Base-by-base conservation (phyloP, 108 stramenopile species). In the Parietichytrium sp. region DNA sequence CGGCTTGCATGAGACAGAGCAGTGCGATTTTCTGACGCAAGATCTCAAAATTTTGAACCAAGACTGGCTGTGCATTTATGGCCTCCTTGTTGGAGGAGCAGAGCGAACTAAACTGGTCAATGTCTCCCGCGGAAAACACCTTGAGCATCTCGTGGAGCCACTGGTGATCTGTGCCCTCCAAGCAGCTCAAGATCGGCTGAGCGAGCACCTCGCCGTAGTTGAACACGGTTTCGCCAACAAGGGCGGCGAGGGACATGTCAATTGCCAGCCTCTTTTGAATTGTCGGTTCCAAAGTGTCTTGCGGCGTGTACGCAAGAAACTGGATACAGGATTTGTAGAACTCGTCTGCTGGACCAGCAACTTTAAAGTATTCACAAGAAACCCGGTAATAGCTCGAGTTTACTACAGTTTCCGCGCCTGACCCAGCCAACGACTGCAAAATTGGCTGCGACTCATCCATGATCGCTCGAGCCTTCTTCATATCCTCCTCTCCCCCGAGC, bases 191-290 rank as follows among this genome's bases (percentile, higher is more conserved):
- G 42, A 96, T 89, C 18, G 95, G 95, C 51, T 94, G 95, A 27
- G 90, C 88, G 42, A 98, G 90, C 47, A 98, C 92, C 86, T 97
- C 95, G 18, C 97, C 97, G 54, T 98, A 93, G 83, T 98, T 95
- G 88, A 92, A 99, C 7, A 98, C 95, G 6, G 95, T 96, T 29
- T 97, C 96, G 38, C 95, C 98, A 12, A 96, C 94, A 42, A 99
- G 84, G 20, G 98, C 97, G 3, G 98, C 95, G 47, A 99, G 80
- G 87, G 91, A 86, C 53, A 99, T 81, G 87, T 97, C 96, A 3
- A 90, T 89, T 3, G 98, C 97, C 72, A 97, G 83, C 23, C 72
- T 52, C 79, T 89, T 86, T 54, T 81, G 77, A 38, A 87, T 83
- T 8, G 55, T 88, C 7, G 82, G 79, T 26, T 81, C 48, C 48